Evolutionary conservation across 2,329 filamentous ascomycete species (phyloP), one percentile per base, ranked within the genome.

Genomic region (Hypoxylon sp.): DNA sequence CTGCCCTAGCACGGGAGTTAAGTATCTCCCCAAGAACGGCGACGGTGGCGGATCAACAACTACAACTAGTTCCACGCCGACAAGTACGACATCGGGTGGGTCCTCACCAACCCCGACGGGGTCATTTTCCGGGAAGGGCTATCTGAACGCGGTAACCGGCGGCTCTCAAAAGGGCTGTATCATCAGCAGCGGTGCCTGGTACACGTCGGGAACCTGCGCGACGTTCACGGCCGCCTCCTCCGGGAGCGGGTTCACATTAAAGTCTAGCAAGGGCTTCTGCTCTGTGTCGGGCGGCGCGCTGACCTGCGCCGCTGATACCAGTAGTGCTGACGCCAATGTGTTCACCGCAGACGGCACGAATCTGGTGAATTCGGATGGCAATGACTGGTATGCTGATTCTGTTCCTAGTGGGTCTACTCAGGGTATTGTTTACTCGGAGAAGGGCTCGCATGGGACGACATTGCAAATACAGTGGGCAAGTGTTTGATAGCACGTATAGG

Each of bases 131-230:
- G 90, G 90, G 1, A 84, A 81, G 33, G 91, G 91, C 0, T 86
- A 85, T 71, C 77, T 92, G 44, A 85, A 89, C 59, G 88, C 91
- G 2, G 75, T 83, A 26, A 81, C 83, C 3, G 77, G 80, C 17
- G 84, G 86, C 3, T 75, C 75, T n/a, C 76, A 81, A 52, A 83
- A 82, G 6, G 91, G 91, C n/a, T 93, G 90, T 72, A 83, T 93
- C 64, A 93, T 92, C 75, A 85, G 85, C 61, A 83, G 80, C 9
- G 91, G 91, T 0, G 87, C 85, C 0, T 93, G 91, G 91, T 93
- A 91, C 75, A 84, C 85, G 0, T 85, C 83, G 1, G 90, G 90
- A 1, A 91, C 90, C 0, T 92, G 90, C 74, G 91, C 91, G 0
- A 91, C 87, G 0, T 91, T 88, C 76, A 88, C 84, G 0, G 88